Percentiles rank a stretch among this genome's conserved stretches.
Conservation (phyloP, 2,329 filamentous ascomycete genomes). For the Chrysoporthe cubensis region DNA sequence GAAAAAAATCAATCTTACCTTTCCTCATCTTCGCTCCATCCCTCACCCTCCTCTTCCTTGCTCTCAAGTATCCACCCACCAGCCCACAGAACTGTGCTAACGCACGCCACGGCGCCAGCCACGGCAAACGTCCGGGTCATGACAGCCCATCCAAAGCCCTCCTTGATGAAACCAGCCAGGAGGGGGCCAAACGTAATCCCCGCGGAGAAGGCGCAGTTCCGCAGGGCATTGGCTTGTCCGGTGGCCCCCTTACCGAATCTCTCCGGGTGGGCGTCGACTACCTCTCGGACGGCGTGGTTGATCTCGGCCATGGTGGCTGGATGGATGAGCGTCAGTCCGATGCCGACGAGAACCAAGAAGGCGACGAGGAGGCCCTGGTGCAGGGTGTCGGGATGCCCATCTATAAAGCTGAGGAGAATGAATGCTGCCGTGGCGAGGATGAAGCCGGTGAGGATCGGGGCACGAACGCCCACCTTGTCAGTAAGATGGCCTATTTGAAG, state of each 20-base stretch:
- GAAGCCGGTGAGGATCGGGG: constrained; percentile 7
- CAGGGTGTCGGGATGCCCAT: neutral
- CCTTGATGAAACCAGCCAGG: constrained; percentile 2
- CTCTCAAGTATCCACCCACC: constrained; percentile 7
- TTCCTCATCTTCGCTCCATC: neutral
- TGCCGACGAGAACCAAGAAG: constrained; percentile 9
- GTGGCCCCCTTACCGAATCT: constrained; percentile 8
- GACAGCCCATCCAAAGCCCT: constrained; percentile 3
- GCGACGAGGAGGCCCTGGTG: neutral
- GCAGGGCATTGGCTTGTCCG: constrained; percentile 9
- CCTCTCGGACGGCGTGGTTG: constrained; percentile 14
- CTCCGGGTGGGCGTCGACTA: constrained; percentile 2
- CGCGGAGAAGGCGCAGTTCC: constrained; percentile 11
- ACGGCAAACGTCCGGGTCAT: constrained; percentile 14
- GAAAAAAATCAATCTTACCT: constrained; percentile 3
- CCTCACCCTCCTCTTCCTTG: neutral
- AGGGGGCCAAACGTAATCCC: constrained; percentile 12
- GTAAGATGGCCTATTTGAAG: constrained; percentile 1
- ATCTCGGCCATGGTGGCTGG: constrained; percentile 13
- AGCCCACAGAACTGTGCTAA: constrained; percentile 4
- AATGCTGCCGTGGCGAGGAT: constrained; percentile 10
- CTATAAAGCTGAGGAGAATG: constrained; percentile 10
- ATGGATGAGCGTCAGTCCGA: constrained; percentile 7
- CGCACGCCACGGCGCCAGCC: constrained; percentile 10
- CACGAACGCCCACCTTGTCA: constrained; percentile 10